These are phyloP conservation scores for Fusarium pilosicola DNA, from an alignment of 2,329 filamentous ascomycete species.

Conservation along the genomic window DNA sequence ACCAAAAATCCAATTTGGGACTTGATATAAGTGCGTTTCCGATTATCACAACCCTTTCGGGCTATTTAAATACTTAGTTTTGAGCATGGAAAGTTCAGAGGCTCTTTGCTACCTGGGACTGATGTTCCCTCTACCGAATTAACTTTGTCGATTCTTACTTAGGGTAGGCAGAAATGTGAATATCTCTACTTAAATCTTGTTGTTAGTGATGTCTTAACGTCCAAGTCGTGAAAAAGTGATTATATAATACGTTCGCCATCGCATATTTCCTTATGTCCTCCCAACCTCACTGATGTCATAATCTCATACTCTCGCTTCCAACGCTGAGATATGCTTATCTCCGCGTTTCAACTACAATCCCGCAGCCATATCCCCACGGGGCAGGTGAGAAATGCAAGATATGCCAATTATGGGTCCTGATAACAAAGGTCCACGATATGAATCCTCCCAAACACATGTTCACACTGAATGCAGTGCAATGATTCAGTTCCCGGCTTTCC, in stretches of 20 bases:
- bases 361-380: constrained; percentile 2
- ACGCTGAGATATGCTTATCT: neutral
- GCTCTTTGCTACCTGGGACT: neutral
- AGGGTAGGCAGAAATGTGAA: neutral
- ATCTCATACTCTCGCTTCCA: neutral
- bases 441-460: rapidly evolving
- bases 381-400: neutral
- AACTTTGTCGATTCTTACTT: neutral
- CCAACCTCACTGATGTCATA: neutral
- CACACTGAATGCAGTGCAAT: neutral
- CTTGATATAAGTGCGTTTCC: neutral
- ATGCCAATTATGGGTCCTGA: neutral
- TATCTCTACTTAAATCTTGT: rapidly evolving
- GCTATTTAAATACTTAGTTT: no score
- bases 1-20: neutral
- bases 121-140: neutral
- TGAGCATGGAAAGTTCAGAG: neutral
- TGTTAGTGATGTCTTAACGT: rapidly evolving
- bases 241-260: no score
- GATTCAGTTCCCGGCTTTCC: constrained; percentile 2
- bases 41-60: neutral
- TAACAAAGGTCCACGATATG: neutral
- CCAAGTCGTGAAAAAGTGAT: neutral
- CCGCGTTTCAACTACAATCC: neutral
- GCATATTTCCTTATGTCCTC: rapidly evolving